These are phyloP conservation scores for Fusarium cyanostomum DNA, from an alignment of 2,329 filamentous ascomycete species.

Conservation along the genomic window DNA sequence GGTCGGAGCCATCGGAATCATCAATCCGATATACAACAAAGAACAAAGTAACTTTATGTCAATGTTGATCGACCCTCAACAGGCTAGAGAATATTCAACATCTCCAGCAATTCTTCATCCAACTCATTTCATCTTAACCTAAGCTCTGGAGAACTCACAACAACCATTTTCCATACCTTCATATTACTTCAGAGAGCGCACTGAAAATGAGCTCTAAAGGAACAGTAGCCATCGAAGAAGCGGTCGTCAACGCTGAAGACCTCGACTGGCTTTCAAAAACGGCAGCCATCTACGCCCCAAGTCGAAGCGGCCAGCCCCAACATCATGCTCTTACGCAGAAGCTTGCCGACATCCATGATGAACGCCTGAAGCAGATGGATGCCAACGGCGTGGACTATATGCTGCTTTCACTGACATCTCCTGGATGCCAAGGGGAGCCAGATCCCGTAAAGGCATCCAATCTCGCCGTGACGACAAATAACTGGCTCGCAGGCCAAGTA, in stretches of 20 bases:
- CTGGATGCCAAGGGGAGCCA: slow-evolving; percentile 3
- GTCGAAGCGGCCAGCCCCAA: not conserved
- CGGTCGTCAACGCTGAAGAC: slow-evolving; percentile 2
- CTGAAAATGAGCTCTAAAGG: not conserved
- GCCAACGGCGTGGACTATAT: slow-evolving; percentile 18
- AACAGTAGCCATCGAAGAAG: slow-evolving; percentile 9
- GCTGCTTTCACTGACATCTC: slow-evolving; percentile 17
- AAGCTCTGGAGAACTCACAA: too few relatives aligned
- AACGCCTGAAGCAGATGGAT: slow-evolving; percentile 13
- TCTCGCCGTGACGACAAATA: slow-evolving; percentile 6
- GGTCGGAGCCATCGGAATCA: not conserved
- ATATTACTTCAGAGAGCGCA: too few relatives aligned
- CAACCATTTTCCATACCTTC: too few relatives aligned
- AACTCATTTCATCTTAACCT: too few relatives aligned
- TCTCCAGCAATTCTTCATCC: not conserved
- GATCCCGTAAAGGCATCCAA: not conserved
- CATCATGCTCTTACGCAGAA: slow-evolving; percentile 8
- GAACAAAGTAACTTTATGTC: not conserved
- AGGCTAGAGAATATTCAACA: not conserved
- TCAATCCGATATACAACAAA: not conserved
- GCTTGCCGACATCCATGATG: slow-evolving; percentile 13
- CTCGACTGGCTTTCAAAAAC: slow-evolving; percentile 6
- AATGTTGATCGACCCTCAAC: not conserved
- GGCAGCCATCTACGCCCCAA: not conserved
- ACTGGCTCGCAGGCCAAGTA: slow-evolving; percentile 3